Evolutionary conservation across 192 early-diverging fungal species (phyloP), one percentile per base, ranked within the genome.

Genomic region (Mortierella antarctica): DNA sequence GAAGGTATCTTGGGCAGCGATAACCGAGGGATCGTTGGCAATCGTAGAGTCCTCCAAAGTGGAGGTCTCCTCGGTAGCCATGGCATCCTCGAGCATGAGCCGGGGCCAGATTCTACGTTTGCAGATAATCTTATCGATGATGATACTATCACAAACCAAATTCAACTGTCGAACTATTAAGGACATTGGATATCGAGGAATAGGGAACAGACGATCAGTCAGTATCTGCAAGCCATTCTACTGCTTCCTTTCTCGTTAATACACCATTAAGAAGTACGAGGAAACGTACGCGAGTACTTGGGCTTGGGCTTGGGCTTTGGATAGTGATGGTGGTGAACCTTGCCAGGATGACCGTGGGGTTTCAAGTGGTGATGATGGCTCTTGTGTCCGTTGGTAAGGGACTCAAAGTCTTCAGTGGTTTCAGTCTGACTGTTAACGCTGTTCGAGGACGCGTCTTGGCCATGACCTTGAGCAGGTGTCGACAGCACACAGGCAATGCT

Each of bases 121-220:
- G 46, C 65, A 67, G 14, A 15, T 40, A 4, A 57, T 42, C 21
- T 46, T 67, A 55, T 67, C 65, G 17, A 67, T 39, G 44, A 67
- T 21, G 44, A 48, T 18, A 6, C 20, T 5, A 39, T 67, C 52
- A 15, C 65, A 67, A 46, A 67, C 54, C 23, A 67, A 46, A 21
- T 67, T 57, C 54, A 57, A 20, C 7, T 56, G 7, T 18, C 31
- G 18, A 42, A 15, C 15, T 47, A 61, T 17, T 47, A 40, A 60
- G 11, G 21, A 21, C 2, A 11, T 17, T 0, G 11, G 21, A 21
- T 15, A 11, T 17, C 5, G 45, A 12, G 18, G n/a, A 31, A 0
- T 31, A 46, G 9, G 6, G 31, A 39, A 3, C 17, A 51, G 15
- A 15, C n/a, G 12, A 50, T 18, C 39, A 31, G 12, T 20, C 10